Percentiles rank a stretch among this genome's conserved stretches.
Conservation (phyloP, 441 rosid species). For the Adansonia madagascariensis region DNA sequence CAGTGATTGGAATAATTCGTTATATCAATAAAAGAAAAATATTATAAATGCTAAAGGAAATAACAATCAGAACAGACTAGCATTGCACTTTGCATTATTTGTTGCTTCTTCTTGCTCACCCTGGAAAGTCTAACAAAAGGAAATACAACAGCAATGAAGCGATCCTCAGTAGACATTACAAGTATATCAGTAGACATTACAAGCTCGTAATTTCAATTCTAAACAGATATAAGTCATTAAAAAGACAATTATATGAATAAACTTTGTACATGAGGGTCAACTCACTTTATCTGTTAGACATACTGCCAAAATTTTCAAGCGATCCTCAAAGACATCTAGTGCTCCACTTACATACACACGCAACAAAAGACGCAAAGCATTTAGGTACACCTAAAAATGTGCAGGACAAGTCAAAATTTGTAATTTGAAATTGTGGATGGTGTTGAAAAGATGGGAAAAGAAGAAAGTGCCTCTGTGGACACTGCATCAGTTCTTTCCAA, state of each 20-base stretch:
- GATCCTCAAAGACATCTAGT: slow-evolving; percentile 53
- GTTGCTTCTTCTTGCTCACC: slow-evolving; percentile 78
- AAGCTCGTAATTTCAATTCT: neutral
- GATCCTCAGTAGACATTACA: no score
- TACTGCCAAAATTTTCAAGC: slow-evolving; percentile 53
- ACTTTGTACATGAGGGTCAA: slow-evolving; percentile 11
- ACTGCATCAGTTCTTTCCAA: slow-evolving; percentile 50
- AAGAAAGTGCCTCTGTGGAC: slow-evolving; percentile 52
- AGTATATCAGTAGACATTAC: neutral
- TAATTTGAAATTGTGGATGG: slow-evolving; percentile 21
- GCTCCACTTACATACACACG: slow-evolving; percentile 61
- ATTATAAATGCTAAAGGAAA: slow-evolving; percentile 24
- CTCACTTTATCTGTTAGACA: slow-evolving; percentile 60
- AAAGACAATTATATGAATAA: neutral
- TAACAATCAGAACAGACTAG: slow-evolving; percentile 47
- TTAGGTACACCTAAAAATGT: slow-evolving; percentile 65
- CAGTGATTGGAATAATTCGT: neutral
- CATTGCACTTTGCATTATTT: slow-evolving; percentile 65
- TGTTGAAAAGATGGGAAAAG: neutral
- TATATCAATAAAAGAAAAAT: neutral
- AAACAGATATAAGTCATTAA: slow-evolving; percentile 18
- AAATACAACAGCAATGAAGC: slow-evolving; percentile 21
- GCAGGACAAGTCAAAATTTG: slow-evolving; percentile 18
- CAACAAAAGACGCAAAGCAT: slow-evolving; percentile 78
- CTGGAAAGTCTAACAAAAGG: slow-evolving; percentile 42